Base-by-base conservation (phyloP, 2,329 filamentous ascomycete species). In the Xylaria sp. region DNA sequence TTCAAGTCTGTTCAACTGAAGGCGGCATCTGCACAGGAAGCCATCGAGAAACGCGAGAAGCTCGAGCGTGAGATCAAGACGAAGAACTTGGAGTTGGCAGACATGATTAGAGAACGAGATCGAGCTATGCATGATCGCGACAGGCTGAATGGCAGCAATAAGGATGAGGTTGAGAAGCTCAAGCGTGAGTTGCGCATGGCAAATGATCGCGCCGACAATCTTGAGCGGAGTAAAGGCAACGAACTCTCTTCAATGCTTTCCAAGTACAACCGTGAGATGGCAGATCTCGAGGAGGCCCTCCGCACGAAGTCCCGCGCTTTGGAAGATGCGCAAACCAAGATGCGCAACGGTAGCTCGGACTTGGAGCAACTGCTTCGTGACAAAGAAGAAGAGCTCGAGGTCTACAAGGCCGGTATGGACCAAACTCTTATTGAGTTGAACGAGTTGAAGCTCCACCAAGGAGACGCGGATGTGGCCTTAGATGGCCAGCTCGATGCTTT, bases 351-450 rank as follows among this genome's bases (percentile, higher is more conserved):
- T 48, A 89, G 88, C 73, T 89, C 88, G 0, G 94, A 97, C 70
- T 85, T 96, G 19, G 92, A 97, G 73, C 84, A 88, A 63, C 82
- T 90, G 55, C 81, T 99, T 37, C 88, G 89, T 52, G 94, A 97
- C 65, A 97, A 97, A 79, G 94, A 99, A 72, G 92, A 97, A 69
- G 94, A 99, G 76, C 85, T 99, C 30, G 94, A 97, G 75, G 92
- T 97, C 52, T 96, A 96, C 83, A 96, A 97, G 78, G 91, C 92
- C 51, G 92, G 92, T 69, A 95, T 99, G 91, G 94, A 99, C 72
- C 90, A 97, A 77, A 92, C 93, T 2, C 79, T 99, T 59, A 84
- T 97, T 55, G 92, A 97, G 76, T 81, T 99, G 61, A 93, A 95
- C 71, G 92, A 97, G 71, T 79, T 97, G 64, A 92, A 84, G 80